Conservation (phyloP, 2,329 filamentous ascomycete genomes). For the Lachnellula occidentalis region DNA sequence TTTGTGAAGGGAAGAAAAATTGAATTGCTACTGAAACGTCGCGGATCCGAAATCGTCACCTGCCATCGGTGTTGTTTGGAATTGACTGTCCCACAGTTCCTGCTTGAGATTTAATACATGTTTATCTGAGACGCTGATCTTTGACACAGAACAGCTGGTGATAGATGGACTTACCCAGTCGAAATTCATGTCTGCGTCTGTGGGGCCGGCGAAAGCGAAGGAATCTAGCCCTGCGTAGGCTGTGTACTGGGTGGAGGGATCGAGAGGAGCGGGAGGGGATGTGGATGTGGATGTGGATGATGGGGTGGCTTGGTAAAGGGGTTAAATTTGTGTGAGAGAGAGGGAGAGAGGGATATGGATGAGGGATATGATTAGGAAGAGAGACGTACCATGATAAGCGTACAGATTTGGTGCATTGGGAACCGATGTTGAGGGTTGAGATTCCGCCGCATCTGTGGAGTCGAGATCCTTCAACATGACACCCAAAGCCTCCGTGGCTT, state of each 20-base stretch:
- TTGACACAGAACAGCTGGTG: neutral
- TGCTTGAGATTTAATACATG: neutral
- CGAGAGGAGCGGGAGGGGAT: neutral
- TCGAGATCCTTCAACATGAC: conserved; percentile 10
- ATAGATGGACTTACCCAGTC: conserved; percentile 11
- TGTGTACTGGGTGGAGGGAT: neutral
- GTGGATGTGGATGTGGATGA: neutral
- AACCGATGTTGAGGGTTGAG: neutral
- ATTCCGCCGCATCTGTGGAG: neutral
- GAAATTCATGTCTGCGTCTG: conserved; percentile 10
- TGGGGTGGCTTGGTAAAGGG: neutral
- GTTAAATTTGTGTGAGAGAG: neutral
- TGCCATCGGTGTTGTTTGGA: conserved; percentile 2
- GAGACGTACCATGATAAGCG: conserved; percentile 1
- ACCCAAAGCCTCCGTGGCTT: conserved; percentile 8
- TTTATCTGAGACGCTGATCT: neutral
- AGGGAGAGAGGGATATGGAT: no score
- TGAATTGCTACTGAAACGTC: neutral
- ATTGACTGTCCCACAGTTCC: conserved; percentile 13
- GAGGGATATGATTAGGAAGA: no score
- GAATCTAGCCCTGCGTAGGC: conserved; percentile 2
- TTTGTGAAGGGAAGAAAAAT: no score
- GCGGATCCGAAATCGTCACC: conserved; percentile 3
- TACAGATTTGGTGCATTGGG: neutral
- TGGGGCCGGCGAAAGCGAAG: conserved; percentile 4